phyloP scores from a whole-genome alignment of 345 rosid genomes.

The Turnera subulata region DNA sequence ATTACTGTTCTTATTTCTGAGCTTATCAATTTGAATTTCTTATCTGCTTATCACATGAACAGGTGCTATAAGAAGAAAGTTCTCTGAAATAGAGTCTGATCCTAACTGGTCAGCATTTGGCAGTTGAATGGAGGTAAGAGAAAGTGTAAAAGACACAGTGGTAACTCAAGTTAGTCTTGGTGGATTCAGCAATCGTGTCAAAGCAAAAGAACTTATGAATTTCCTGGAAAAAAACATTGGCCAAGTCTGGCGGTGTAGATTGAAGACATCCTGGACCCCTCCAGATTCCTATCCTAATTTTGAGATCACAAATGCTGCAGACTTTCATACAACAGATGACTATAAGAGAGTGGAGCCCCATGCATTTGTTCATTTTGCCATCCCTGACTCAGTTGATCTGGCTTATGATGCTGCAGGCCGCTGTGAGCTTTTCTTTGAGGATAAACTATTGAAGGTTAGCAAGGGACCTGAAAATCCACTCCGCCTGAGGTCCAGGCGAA shows the following conservation, averaged over 20 bases:
- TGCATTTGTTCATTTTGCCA: constrained; percentile 85
- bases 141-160: constrained; percentile 30
- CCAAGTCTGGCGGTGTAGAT: constrained; percentile 65
- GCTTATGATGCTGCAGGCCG: constrained; percentile 52
- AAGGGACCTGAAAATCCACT: constrained; percentile 70
- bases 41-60: neutral
- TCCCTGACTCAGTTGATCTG: constrained; percentile 32
- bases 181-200: constrained; percentile 57
- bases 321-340: constrained; percentile 24
- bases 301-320: constrained; percentile 25
- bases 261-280: constrained; percentile 89
- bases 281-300: constrained; percentile 72
- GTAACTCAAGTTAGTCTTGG: constrained; percentile 79
- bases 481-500: constrained; percentile 58
- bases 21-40: neutral
- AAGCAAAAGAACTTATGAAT: constrained; percentile 50
- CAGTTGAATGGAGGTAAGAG: constrained; percentile 18
- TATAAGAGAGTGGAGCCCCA: constrained; percentile 70
- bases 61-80: neutral
- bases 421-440: constrained; percentile 37
- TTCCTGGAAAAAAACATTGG: constrained; percentile 60
- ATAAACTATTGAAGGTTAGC: constrained; percentile 53
- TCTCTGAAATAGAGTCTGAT: neutral
- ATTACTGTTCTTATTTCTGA: too few relatives aligned
- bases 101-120: neutral